Percentiles rank a stretch among this genome's conserved stretches.
These are phyloP conservation scores for Arxiozyma telluris DNA, from an alignment of 1,139 yeast species.

Conservation along the genomic window DNA sequence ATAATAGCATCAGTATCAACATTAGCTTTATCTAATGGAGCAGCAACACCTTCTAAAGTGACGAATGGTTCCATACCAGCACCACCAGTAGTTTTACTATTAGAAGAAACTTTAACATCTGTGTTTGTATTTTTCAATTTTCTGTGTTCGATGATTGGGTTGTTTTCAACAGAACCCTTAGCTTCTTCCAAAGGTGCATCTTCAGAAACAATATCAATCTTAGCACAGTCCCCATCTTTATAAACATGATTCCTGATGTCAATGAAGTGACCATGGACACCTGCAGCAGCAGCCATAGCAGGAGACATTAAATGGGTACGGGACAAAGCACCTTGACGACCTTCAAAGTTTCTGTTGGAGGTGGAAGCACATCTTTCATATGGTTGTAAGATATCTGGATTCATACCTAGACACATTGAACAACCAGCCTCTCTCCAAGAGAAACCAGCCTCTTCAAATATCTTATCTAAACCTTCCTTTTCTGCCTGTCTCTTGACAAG, in stretches of 20 bases:
- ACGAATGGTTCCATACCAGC: slow-evolving; percentile 40
- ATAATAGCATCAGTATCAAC: slow-evolving; percentile 97
- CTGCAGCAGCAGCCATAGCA: slow-evolving; percentile 99
- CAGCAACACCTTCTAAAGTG: slow-evolving; percentile 78
- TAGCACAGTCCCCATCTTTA: slow-evolving; percentile 51
- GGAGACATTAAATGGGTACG: slow-evolving; percentile 98
- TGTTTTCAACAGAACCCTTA: slow-evolving; percentile 16
- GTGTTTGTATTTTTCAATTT: slow-evolving; percentile 12
- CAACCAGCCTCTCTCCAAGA: slow-evolving; percentile 99
- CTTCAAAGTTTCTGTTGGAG: slow-evolving; percentile 96
- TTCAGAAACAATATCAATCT: slow-evolving; percentile 31
- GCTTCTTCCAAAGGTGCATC: slow-evolving; percentile 51
- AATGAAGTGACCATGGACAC: slow-evolving; percentile 79
- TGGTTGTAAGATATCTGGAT: slow-evolving; percentile 91
- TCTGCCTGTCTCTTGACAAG: slow-evolving; percentile 89
- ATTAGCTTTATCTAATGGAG: slow-evolving; percentile 89
- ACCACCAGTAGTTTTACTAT: slow-evolving; percentile 1
- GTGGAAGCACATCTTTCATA: slow-evolving; percentile 98
- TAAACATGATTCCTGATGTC: slow-evolving; percentile 80
- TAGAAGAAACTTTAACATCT: slow-evolving; percentile 24
- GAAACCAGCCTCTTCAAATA: slow-evolving; percentile 87
- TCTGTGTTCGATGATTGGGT: slow-evolving; percentile 38
- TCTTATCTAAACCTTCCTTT: slow-evolving; percentile 84
- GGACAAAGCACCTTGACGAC: slow-evolving; percentile 97
- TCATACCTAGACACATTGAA: slow-evolving; percentile 99